These are phyloP conservation scores for Saccharomycopsis schoenii DNA, from an alignment of 805 yeast species.

Conservation along the genomic window DNA sequence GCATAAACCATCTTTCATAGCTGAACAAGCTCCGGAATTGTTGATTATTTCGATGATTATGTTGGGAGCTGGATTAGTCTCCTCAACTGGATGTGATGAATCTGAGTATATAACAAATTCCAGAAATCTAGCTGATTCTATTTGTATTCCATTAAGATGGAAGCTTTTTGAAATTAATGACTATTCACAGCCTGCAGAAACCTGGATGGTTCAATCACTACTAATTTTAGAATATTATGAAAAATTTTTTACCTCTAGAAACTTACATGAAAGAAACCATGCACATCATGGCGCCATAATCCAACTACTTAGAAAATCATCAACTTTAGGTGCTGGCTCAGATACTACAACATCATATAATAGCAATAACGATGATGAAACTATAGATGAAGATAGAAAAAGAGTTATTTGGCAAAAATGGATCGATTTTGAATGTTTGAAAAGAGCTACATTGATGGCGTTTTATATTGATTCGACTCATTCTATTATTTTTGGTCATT, in stretches of 20 bases:
- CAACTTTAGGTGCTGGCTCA: constrained; percentile 58
- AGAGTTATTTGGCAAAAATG: constrained; percentile 42
- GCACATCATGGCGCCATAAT: constrained; percentile 82
- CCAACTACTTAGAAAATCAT: constrained; percentile 66
- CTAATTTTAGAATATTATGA: constrained; percentile 71
- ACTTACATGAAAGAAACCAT: constrained; percentile 72
- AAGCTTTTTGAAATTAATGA: constrained; percentile 53
- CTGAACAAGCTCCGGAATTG: constrained; percentile 41
- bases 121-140: constrained; percentile 17
- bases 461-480: constrained; percentile 74
- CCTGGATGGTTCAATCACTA: constrained; percentile 71
- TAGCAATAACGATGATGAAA: constrained; percentile 20
- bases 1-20: constrained; percentile 39
- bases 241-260: constrained; percentile 58
- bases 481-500: constrained; percentile 70
- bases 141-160: constrained; percentile 50
- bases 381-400: constrained; percentile 22
- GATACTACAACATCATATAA: constrained; percentile 28
- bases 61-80: constrained; percentile 39
- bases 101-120: constrained; percentile 3
- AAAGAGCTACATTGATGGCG: constrained; percentile 71
- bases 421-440: constrained; percentile 74
- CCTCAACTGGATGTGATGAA: constrained; percentile 11
- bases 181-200: constrained; percentile 65
- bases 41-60: constrained; percentile 45